Evolutionary conservation across 73 alveolate genomes (phyloP).

Genomic region (Paramecium tetraurelia): DNA sequence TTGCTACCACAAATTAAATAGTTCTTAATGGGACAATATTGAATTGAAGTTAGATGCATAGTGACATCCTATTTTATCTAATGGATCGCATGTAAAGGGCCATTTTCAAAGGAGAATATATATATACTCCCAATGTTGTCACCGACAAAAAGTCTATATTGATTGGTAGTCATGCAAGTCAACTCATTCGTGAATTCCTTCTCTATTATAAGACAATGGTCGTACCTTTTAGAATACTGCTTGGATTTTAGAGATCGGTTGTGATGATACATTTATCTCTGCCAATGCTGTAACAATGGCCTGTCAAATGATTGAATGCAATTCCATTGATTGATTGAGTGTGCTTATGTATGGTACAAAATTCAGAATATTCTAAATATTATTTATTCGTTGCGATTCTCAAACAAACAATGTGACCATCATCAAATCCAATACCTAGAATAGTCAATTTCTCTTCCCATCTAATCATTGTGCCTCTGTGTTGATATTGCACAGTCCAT

Average conservation of each 20-base stretch:
- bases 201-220: not conserved
- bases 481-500: not conserved
- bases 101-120: not conserved
- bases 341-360: not conserved
- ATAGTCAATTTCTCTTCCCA: conserved; percentile 43
- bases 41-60: not conserved
- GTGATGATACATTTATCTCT: conserved; percentile 24
- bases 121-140: not conserved
- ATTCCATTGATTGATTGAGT: not conserved
- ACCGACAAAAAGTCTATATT: conserved; percentile 3
- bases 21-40: conserved; percentile 2
- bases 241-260: conserved; percentile 38
- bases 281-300: not conserved
- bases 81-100: conserved; percentile 10
- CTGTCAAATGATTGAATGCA: conserved; percentile 15
- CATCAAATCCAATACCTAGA: conserved; percentile 36
- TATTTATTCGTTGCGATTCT: not conserved
- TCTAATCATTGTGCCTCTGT: not conserved
- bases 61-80: not conserved
- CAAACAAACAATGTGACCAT: conserved; percentile 5
- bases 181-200: conserved; percentile 15
- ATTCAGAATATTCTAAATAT: conserved; percentile 2
- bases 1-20: conserved; percentile 6
- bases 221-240: conserved; percentile 10
- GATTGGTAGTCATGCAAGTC: not conserved